Evolutionary conservation across 192 early-diverging fungal species (phyloP).

Genomic region (Gryganskiella cystojenkinii): DNA sequence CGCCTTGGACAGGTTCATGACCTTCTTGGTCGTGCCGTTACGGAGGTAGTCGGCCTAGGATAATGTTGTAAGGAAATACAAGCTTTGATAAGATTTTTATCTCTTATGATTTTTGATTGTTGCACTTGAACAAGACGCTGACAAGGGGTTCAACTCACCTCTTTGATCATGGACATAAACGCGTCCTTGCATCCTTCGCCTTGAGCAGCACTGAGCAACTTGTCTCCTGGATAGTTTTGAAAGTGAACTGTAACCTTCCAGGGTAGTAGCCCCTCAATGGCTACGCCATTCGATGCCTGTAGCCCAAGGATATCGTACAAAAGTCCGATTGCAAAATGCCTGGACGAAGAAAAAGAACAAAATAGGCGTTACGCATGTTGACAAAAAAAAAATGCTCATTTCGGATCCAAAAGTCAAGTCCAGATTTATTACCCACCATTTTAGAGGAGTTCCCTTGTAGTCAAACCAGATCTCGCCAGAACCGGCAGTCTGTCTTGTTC

Average conservation of each 20-base stretch:
- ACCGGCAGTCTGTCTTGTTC: slow-evolving; percentile 19
- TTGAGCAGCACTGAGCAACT: slow-evolving; percentile 62
- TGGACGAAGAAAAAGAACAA: slow-evolving; percentile 11
- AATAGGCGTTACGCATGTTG: too few species aligned
- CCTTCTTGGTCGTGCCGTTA: slow-evolving; percentile 80
- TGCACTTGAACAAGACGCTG: too few species aligned
- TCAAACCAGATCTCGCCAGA: slow-evolving; percentile 75
- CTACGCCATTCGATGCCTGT: slow-evolving; percentile 10
- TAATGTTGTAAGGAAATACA: not conserved
- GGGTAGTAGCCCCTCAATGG: slow-evolving; percentile 55
- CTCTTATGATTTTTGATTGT: too few species aligned
- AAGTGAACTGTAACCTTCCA: slow-evolving; percentile 82
- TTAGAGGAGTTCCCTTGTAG: slow-evolving; percentile 71
- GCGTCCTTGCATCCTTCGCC: slow-evolving; percentile 69
- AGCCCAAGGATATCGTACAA: slow-evolving; percentile 72
- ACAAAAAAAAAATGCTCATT: not conserved
- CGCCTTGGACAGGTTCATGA: slow-evolving; percentile 84
- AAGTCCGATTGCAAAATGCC: slow-evolving; percentile 87
- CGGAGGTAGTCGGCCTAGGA: slow-evolving; percentile 82
- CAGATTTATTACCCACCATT: slow-evolving; percentile 63
- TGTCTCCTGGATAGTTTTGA: slow-evolving; percentile 71
- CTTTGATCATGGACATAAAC: slow-evolving; percentile 90
- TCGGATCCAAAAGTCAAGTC: not conserved
- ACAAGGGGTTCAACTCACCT: too few species aligned
- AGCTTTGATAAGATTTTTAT: not conserved